Base-by-base conservation (phyloP, 305 asterid genomes). In the Rubia peregrina region DNA sequence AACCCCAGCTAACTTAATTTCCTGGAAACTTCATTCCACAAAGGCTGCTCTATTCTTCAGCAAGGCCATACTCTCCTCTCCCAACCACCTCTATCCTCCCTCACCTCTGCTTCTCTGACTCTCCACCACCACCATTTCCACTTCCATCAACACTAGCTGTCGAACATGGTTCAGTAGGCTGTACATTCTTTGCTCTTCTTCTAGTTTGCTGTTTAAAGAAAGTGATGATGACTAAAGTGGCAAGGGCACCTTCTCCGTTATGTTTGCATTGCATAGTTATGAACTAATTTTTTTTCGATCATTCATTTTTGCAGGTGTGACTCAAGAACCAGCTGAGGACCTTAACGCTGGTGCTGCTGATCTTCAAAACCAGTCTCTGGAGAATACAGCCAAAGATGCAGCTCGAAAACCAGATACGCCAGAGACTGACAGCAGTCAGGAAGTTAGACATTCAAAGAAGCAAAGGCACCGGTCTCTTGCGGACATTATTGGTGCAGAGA, bases 1-100 rank as follows among this genome's bases (percentile, higher is more conserved):
- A 73, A 94, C 38, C 99, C 99, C 74, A 88, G 89, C 81, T 89
- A 95, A 55, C 88, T 87, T 95, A 94, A 82, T 87, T 94, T 94
- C 99, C 99, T 94, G 80, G 97, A 88, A 77, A 94, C 96, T 75
- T 91, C 90, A 24, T 36, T 36, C 40, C 40, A 36, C 40, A 36
- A 4, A 36, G 40, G 40, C 40, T 36, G 40, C 40, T 36, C 40
- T n/a, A n/a, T n/a, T n/a, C n/a, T n/a, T n/a, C n/a, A 4, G 40
- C 40, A 36, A 36, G 40, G 40, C 40, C 40, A 36, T 36, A 36
- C 6, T 36, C 40, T 36, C 40, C 40, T 36, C 40, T 36, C 40
- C 40, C 40, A 0, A 0, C 40, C 40, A 36, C 6, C 40, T 36
- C 0, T 5, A 36, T 36, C 40, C 40, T 36, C 40, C 40, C 7